Base-by-base conservation (phyloP, 192 early-diverging fungal species). In the Umbelopsis sp. region DNA sequence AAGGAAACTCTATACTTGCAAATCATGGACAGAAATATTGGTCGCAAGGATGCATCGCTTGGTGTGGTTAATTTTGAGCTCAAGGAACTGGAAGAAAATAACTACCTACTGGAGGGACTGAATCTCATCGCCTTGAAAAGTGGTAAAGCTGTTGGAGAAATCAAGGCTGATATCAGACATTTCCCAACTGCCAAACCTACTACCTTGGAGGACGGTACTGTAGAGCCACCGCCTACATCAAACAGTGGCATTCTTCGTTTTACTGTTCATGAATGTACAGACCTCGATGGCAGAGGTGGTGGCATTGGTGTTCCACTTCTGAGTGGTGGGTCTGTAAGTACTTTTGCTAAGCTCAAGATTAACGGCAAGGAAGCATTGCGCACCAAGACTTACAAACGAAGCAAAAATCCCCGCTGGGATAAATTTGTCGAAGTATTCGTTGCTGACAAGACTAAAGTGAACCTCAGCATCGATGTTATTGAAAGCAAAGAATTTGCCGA, bases 391-490 rank as follows among this genome's bases (percentile, higher is more conserved):
- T 86, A 89, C 66, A 93, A 88, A 66, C 85, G 88, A 69, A 94
- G 89, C 21, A 87, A 87, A 71, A 92, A 89, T 66, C 96, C 96
- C 38, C 85, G 89, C 34, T 98, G 93, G 93, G 89, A 92, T 65
- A 80, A 85, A 6, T 84, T 83, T 67, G 79, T 87, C 47, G 91
- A 92, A 59, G 66, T 90, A 3, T 95, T 93, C 80, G 80, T 95
- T 34, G 82, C 88, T 16, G 91, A 96, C 74, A 80, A 89, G 50
- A 83, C 87, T 16, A 56, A 74, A 1, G 81, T 90, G 21, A 77
- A 86, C 25, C 82, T 94, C 43, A 75, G 71, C 5, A 82, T 96
- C 71, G 77, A 81, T 38, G 81, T 96, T 24, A 76, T 81, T 25
- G 86, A 93, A 66, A 81, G 76, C 17, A 65, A 53, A 24, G 77